Evolutionary conservation across 2,329 filamentous ascomycete genomes (phyloP).

Genomic region (Teratosphaeria zuluensis): DNA sequence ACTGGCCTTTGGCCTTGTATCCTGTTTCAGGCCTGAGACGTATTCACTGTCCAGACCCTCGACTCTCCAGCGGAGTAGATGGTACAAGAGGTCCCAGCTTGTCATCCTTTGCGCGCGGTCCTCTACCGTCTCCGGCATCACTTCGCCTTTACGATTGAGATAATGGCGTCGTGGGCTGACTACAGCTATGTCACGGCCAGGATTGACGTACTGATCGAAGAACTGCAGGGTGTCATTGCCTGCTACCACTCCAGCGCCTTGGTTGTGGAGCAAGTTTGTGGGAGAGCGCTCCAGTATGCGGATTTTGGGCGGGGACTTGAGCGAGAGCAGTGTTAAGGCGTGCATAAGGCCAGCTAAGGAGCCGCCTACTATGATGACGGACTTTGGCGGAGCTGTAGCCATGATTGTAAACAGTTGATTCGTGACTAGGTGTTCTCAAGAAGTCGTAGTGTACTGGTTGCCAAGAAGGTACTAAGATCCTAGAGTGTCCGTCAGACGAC

Average conservation of each 20-base stretch:
- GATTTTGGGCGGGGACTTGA: conserved; percentile 14
- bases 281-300: conserved; percentile 35
- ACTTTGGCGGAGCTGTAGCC: conserved; percentile 8
- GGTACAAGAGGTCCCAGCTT: conserved; percentile 40
- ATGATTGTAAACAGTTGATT: background rate
- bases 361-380: conserved; percentile 22
- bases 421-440: too few species aligned
- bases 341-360: conserved; percentile 23
- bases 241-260: conserved; percentile 41
- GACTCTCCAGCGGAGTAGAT: conserved; percentile 37
- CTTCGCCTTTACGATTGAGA: conserved; percentile 18
- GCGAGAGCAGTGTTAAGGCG: conserved; percentile 15
- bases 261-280: conserved; percentile 35
- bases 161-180: conserved; percentile 18
- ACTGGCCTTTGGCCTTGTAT: conserved; percentile 11
- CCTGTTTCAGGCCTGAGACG: conserved; percentile 10
- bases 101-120: conserved; percentile 37
- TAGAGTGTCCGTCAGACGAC: too few species aligned
- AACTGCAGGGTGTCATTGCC: conserved; percentile 35
- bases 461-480: too few species aligned
- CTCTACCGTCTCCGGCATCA: conserved; percentile 19
- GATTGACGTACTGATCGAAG: conserved; percentile 33
- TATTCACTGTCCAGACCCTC: conserved; percentile 29
- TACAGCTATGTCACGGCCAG: conserved; percentile 25
- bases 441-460: too few species aligned